phyloP scores from a whole-genome alignment of 2,329 filamentous ascomycete species.

The Trichoderma atroviride region DNA sequence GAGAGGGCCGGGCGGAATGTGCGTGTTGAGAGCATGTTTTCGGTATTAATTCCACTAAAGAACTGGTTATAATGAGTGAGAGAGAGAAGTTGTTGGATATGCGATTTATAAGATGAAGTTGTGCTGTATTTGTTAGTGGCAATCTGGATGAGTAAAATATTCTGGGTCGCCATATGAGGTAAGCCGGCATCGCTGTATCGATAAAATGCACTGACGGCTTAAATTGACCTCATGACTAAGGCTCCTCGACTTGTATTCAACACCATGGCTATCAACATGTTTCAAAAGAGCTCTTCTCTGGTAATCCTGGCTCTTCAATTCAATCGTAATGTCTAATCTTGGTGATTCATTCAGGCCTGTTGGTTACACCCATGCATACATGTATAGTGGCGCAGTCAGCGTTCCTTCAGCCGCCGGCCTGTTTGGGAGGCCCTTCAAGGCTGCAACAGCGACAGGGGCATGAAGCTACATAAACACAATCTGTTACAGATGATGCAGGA shows the following conservation, averaged over 20 bases:
- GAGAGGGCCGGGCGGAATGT: conserved; percentile 29
- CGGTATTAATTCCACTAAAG: neutral
- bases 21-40: conserved; percentile 10
- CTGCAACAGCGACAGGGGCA: neutral
- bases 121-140: neutral
- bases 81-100: neutral
- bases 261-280: neutral
- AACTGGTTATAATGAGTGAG: neutral
- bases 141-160: conserved; percentile 15
- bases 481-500: neutral
- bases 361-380: neutral
- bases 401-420: neutral
- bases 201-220: conserved; percentile 3
- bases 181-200: conserved; percentile 10
- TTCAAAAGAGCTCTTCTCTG: neutral
- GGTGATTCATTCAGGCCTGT: neutral
- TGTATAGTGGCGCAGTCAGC: conserved; percentile 4
- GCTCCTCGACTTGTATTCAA: neutral
- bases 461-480: neutral
- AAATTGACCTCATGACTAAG: neutral
- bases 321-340: neutral
- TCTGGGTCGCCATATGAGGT: conserved; percentile 7
- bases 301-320: neutral
- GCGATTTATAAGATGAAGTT: conserved; percentile 12
- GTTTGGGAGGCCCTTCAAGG: neutral